Conservation (phyloP, 164 flowering plant genomes). For the Tetracentron sinense region DNA sequence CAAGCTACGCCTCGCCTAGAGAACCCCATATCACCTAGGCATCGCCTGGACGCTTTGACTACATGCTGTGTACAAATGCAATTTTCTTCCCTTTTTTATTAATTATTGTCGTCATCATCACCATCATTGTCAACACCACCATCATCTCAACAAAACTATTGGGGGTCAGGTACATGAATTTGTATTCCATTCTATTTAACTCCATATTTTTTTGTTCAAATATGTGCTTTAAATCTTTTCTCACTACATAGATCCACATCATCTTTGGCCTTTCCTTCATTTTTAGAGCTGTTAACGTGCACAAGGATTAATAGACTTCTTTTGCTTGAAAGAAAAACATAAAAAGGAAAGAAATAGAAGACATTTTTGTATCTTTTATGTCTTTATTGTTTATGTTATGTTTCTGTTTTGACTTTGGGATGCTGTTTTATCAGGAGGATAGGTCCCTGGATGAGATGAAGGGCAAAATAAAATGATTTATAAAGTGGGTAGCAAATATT, state of each 20-base stretch:
- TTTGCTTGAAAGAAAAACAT: neutral
- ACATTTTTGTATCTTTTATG: neutral
- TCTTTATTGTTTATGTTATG: neutral
- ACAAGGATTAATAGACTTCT: too few relatives aligned
- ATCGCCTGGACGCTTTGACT: too few relatives aligned
- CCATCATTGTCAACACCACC: too few relatives aligned
- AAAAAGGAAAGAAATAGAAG: too few relatives aligned
- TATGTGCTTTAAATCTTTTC: neutral
- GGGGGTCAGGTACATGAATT: neutral
- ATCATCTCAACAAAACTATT: neutral
- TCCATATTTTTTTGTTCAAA: too few relatives aligned
- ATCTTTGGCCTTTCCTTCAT: neutral
- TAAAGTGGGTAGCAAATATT: conserved; percentile 19
- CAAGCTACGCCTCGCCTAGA: too few relatives aligned
- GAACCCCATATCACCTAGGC: too few relatives aligned
- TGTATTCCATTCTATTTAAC: too few relatives aligned
- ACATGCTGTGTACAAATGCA: neutral
- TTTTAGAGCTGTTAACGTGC: neutral
- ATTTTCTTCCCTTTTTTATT: neutral
- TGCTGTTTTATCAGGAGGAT: conserved; percentile 28
- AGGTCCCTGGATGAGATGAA: conserved; percentile 29
- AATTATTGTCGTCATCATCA: neutral
- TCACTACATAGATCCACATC: neutral
- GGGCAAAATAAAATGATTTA: conserved; percentile 8
- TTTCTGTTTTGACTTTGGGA: conserved; percentile 3